These are phyloP conservation scores for Azolla pinnata DNA, from an alignment of 75 land plant genomes.

Conservation along the genomic window DNA sequence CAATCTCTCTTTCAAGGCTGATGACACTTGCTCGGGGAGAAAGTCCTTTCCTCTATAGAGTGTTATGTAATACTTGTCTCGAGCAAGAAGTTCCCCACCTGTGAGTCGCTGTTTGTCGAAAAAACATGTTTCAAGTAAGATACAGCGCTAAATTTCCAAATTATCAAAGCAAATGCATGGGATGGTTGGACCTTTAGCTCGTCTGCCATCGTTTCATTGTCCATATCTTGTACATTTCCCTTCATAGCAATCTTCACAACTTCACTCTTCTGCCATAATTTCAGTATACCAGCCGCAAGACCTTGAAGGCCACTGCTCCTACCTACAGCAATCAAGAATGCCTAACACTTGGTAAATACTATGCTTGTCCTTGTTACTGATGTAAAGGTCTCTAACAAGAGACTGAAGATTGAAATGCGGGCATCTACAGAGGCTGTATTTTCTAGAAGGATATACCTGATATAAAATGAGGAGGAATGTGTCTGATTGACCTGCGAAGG, in stretches of 20 bases:
- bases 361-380: no score
- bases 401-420: no score
- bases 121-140: not conserved
- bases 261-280: slow-evolving; percentile 86
- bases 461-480: slow-evolving; percentile 44
- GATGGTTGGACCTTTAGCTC: slow-evolving; percentile 97
- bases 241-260: slow-evolving; percentile 90
- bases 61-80: slow-evolving; percentile 69
- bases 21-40: slow-evolving; percentile 66
- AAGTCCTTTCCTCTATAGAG: slow-evolving; percentile 96
- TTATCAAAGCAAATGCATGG: no score
- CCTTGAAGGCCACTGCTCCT: slow-evolving; percentile 83
- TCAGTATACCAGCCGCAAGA: slow-evolving; percentile 75
- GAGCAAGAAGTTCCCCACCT: slow-evolving; percentile 76
- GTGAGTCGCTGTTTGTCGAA: slow-evolving; percentile 49
- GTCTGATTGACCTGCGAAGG: slow-evolving; percentile 28
- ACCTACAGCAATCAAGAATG: slow-evolving; percentile 38
- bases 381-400: no score
- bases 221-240: slow-evolving; percentile 84
- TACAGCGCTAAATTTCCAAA: no score
- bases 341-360: no score
- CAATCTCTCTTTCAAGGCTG: slow-evolving; percentile 57
- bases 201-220: slow-evolving; percentile 84
- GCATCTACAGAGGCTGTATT: no score
- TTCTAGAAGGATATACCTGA: slow-evolving; percentile 27